Conservation (phyloP, 768 basidiomycete genomes). For the Saitozyma sp. region DNA sequence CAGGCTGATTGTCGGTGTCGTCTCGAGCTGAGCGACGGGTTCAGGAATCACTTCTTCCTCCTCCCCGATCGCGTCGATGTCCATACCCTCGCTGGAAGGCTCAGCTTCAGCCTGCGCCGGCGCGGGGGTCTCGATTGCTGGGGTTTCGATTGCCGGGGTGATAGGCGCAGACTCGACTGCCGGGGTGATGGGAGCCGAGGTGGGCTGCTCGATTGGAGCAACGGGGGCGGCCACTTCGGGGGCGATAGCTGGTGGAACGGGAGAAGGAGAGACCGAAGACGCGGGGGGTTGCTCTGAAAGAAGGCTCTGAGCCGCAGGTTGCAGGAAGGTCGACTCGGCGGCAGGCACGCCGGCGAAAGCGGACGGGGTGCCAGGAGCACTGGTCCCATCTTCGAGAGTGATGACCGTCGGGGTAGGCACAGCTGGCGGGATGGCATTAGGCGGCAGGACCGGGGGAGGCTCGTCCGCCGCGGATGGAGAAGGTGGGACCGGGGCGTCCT, state of each 20-base stretch:
- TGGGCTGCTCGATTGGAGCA: not conserved
- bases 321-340: not conserved
- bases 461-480: constrained; percentile 36
- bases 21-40: not conserved
- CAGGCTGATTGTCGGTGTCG: constrained; percentile 22
- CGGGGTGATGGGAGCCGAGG: not conserved
- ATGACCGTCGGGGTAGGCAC: constrained; percentile 39
- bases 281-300: constrained; percentile 9
- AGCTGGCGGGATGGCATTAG: constrained; percentile 35
- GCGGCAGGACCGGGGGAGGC: constrained; percentile 22
- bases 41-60: constrained; percentile 13
- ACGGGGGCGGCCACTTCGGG: not conserved
- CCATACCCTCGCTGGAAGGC: constrained; percentile 22
- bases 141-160: not conserved
- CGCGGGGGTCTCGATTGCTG: too few species aligned
- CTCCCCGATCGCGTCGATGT: constrained; percentile 26
- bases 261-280: constrained; percentile 42
- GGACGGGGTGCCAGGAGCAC: not conserved
- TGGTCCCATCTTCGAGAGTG: constrained; percentile 21
- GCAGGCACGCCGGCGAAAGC: not conserved
- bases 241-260: constrained; percentile 40
- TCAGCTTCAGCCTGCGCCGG: too few species aligned
- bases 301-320: not conserved
- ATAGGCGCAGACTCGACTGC: not conserved
- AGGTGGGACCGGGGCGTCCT: constrained; percentile 41